Base-by-base conservation (phyloP, 192 early-diverging fungal genomes). In the Globomyces pollinis-pini region DNA sequence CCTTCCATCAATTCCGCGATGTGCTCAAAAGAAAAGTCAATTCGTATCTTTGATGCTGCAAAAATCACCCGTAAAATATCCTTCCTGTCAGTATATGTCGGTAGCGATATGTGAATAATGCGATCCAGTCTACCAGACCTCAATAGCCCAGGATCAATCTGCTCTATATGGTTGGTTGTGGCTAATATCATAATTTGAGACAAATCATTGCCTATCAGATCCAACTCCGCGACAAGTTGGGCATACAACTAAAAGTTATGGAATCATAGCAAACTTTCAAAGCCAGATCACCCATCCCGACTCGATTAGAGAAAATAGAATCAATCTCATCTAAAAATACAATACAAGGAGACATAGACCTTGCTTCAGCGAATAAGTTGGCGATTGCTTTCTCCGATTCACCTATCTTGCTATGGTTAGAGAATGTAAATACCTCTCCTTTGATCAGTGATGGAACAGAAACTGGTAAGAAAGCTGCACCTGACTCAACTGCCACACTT, bases 261-360 rank as follows among this genome's bases (percentile, higher is more conserved):
- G 13, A 32, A 15, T 20, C 12, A 43, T 31, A 8, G 23, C 36
- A 1, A 15, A 34, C 5, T 45, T 21, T 24, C 33, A 12, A 61
- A 61, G 21, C 7, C 2, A 30, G 50, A 29, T 32, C 21, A 60
- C 0, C 49, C 36, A 36, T 42, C 34, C 28, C 60, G 42, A 16
- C 34, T 28, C 52, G 6, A 15, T 47, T 26, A 18, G 85, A 80
- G 72, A 95, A 95, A 26, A 98, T 68, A 1, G 90, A 85, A 51
- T 98, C 94, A 41, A 98, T 75, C 63, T 98, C 93, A 66, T 98
- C 94, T 18, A 97, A 74, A 72, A 97, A 97, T 12, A 97, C 66
- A 29, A 97, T 86, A 57, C 80, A 86, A 0, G 94, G 93, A 13
- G 75, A 79, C 28, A 73, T 73, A 44, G 78, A 75, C 24, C 68